Evolutionary conservation across 805 yeast genomes (phyloP), one percentile per base, ranked within the genome.

Genomic region (Lachancea sp.): DNA sequence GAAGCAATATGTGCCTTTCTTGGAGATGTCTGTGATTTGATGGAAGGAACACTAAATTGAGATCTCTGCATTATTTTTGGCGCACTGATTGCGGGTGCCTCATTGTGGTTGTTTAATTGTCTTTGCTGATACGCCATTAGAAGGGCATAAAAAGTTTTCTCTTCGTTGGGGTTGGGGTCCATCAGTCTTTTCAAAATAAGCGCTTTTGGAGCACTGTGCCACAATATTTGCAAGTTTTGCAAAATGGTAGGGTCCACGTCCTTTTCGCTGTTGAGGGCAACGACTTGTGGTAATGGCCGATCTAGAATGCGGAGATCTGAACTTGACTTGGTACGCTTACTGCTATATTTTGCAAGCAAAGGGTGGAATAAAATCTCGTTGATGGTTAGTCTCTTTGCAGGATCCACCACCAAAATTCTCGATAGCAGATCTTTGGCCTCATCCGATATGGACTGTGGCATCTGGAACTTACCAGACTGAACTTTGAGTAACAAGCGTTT

Each of bases 141-240:
- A 41, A 88, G 65, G 52, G 84, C 81, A 64, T 88, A 87, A 59
- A 87, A 87, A 50, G 85, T 75, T 67, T 87, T 87, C 56, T 87
- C 95, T 2, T 88, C 75, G 48, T 81, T 81, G 48, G 78, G 75
- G 31, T 72, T 79, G 2, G 74, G 70, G 17, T 78, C 71, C 45
- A 81, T 52, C 40, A 88, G 66, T 48, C 77, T 74, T 3, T 71
- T 60, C 36, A 82, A 66, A 18, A 88, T 77, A 9, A 70, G 65
- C n/a, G 74, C 71, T 46, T 77, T 75, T 16, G 78, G 68, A 48
- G 82, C 82, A 45, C 90, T 91, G 62, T 85, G 95, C 79, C 93
- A 87, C 50, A 87, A 65, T 10, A 85, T 85, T 53, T 82, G 82
- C 53, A 87, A 69, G 56, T 83, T 87, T 49, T 81, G 78, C 56